These are phyloP conservation scores for Ascomycota sp. DNA, from an alignment of 2,329 filamentous ascomycete genomes.

Conservation along the genomic window DNA sequence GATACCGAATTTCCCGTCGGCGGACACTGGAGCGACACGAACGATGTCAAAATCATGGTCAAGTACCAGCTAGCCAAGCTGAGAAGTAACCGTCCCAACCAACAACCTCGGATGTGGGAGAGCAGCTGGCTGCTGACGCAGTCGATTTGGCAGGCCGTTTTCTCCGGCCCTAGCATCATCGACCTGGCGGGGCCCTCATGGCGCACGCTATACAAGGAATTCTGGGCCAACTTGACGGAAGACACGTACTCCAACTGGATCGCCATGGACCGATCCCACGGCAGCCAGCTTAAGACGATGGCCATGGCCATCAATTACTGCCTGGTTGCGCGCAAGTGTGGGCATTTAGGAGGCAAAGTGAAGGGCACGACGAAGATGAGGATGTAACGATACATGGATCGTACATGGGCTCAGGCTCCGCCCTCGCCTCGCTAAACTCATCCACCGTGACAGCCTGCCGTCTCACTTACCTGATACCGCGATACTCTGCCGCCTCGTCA, in stretches of 20 bases:
- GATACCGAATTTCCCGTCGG: conserved; percentile 7
- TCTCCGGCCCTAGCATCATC: conserved; percentile 1
- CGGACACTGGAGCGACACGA: conserved; percentile 7
- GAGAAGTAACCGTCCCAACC: conserved; percentile 1
- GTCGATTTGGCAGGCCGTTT: conserved; percentile 1
- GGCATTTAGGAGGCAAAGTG: conserved; percentile 6
- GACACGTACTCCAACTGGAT: conserved; percentile 14
- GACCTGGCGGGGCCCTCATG: conserved; percentile 4
- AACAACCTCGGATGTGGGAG: conserved; percentile 5
- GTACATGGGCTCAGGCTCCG: too few species aligned
- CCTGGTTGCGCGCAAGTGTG: conserved; percentile 8
- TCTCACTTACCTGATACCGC: too few species aligned
- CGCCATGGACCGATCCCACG: conserved; percentile 9
- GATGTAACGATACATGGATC: too few species aligned
- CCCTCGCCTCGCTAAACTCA: too few species aligned
- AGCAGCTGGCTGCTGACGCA: conserved; percentile 10
- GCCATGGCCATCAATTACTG: conserved; percentile 12
- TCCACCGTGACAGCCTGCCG: too few species aligned
- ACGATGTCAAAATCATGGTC: conserved; percentile 2
- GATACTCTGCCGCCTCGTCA: too few species aligned
- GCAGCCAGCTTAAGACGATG: conserved; percentile 7
- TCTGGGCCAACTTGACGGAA: conserved; percentile 8
- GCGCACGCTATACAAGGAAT: conserved; percentile 5
- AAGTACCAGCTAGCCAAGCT: conserved; percentile 7
- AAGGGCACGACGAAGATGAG: too few species aligned